Evolutionary conservation across 164 flowering plant genomes (phyloP).

Genomic region (Protea cynaroides): DNA sequence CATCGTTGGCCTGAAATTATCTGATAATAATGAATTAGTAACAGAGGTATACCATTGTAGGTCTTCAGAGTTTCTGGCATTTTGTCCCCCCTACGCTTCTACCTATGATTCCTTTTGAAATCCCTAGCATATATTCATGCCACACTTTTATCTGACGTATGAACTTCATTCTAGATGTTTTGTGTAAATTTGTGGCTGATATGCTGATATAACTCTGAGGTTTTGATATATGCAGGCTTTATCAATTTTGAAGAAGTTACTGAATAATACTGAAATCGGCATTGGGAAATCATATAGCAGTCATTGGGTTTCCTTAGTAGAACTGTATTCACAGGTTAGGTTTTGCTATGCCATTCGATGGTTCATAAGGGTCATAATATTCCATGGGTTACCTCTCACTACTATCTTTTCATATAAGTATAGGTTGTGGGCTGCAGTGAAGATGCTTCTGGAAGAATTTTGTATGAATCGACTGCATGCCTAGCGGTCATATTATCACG

Average conservation of each 20-base stretch:
- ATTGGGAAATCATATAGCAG: conserved; percentile 42
- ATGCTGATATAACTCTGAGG: not conserved
- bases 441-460: conserved; percentile 59
- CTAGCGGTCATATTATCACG: conserved; percentile 49
- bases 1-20: conserved; percentile 29
- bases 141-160: no score
- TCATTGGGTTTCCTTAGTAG: conserved; percentile 67
- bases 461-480: conserved; percentile 67
- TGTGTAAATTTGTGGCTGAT: not conserved
- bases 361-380: not conserved
- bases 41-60: conserved; percentile 47
- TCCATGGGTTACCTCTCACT: not conserved
- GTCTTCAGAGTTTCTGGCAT: not conserved
- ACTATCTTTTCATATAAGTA: conserved; percentile 14
- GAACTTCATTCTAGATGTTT: not conserved
- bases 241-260: conserved; percentile 46
- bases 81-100: not conserved
- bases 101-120: not conserved
- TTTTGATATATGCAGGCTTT: conserved; percentile 51
- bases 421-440: conserved; percentile 53
- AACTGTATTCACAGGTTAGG: conserved; percentile 66
- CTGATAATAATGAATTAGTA: conserved; percentile 42
- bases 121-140: no score
- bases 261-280: conserved; percentile 44
- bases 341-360: conserved; percentile 5